Percentiles rank a stretch among this genome's conserved stretches.
Conservation (phyloP, 208 protist genomes). For the Phytomonas serpens region DNA sequence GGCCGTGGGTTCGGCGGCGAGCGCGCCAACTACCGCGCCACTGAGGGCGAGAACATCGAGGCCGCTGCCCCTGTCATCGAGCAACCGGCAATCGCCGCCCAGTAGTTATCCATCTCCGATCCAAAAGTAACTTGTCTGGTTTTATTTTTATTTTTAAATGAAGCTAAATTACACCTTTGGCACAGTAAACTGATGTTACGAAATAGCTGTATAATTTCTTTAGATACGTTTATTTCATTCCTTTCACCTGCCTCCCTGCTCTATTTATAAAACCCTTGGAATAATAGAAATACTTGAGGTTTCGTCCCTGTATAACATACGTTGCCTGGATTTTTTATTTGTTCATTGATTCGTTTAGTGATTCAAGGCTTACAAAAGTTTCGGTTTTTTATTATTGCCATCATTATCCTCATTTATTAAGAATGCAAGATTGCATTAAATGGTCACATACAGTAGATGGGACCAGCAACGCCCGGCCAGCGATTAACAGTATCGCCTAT, state of each 20-base stretch:
- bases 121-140: not conserved
- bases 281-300: not conserved
- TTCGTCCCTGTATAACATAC: not conserved
- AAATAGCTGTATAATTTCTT: not conserved
- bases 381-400: not conserved
- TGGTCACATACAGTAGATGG: conserved; percentile 55
- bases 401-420: conserved; percentile 1
- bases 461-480: conserved; percentile 39
- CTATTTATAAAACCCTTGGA: not conserved
- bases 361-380: not conserved
- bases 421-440: conserved; percentile 4
- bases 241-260: not conserved
- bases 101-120: not conserved
- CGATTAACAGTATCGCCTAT: conserved; percentile 83
- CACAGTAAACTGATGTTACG: not conserved
- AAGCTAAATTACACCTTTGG: not conserved
- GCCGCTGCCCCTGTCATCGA: not conserved
- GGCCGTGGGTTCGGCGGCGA: conserved; percentile 62
- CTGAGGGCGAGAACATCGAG: not conserved
- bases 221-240: conserved; percentile 9
- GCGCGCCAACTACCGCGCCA: conserved; percentile 34
- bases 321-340: conserved; percentile 16
- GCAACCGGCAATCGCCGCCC: not conserved
- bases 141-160: conserved; percentile 1
- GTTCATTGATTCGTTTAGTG: conserved; percentile 4